phyloP scores from a whole-genome alignment of 139 green algal species.

The Tetratostichococcus sp. region DNA sequence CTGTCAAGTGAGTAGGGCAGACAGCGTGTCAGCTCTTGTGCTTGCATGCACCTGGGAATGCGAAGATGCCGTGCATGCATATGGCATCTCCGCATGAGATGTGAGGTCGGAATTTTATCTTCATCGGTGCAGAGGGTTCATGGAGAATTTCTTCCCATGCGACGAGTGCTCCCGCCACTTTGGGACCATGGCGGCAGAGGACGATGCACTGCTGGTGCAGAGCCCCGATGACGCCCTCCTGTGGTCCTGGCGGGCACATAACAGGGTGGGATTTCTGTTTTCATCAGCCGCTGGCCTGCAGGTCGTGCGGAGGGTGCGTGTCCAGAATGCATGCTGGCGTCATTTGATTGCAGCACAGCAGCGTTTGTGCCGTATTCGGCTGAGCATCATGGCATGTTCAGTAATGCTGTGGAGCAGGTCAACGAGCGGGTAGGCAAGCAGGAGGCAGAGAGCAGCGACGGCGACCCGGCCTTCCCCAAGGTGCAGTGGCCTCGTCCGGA shows the following conservation, averaged over 20 bases:
- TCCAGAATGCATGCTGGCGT: background rate
- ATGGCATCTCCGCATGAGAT: too few species aligned
- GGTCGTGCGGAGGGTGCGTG: background rate
- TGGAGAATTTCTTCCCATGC: constrained; percentile 53
- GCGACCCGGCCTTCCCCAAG: constrained; percentile 67
- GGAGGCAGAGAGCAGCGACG: constrained; percentile 30
- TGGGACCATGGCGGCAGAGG: constrained; percentile 22
- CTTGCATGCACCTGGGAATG: too few species aligned
- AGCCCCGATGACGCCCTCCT: constrained; percentile 46
- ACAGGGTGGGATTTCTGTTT: constrained; percentile 42
- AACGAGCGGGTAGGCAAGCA: constrained; percentile 57
- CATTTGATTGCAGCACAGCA: background rate
- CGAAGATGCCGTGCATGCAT: too few species aligned
- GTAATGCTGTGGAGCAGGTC: constrained; percentile 35
- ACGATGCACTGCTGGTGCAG: constrained; percentile 33
- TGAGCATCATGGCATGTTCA: too few species aligned
- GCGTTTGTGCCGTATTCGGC: too few species aligned
- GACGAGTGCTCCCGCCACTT: constrained; percentile 53
- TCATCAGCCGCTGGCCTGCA: background rate
- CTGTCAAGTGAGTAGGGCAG: constrained; percentile 14
- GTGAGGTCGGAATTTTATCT: background rate
- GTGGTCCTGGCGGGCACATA: constrained; percentile 79
- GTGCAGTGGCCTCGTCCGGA: constrained; percentile 44
- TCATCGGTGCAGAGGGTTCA: constrained; percentile 30
- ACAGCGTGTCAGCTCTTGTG: too few species aligned